A percentile compares a stretch with the other conserved stretches of the same genome.
Conservation (phyloP, 129 eudicot genomes). For the Artemisia argyi region DNA sequence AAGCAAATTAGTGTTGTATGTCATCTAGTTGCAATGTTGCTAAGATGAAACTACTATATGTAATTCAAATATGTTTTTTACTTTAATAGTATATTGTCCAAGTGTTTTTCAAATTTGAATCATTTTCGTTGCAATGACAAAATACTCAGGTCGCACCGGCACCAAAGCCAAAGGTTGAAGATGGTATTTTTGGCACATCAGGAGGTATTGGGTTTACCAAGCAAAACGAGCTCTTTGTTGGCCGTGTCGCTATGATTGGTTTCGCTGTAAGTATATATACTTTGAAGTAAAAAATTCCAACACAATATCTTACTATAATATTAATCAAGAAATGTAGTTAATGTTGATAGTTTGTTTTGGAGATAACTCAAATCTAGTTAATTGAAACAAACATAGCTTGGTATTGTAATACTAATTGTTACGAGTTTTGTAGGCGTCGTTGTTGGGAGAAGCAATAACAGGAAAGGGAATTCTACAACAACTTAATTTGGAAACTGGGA, state of each 20-base stretch:
- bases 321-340: no score
- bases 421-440: slow-evolving; percentile 71
- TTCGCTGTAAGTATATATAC: slow-evolving; percentile 67
- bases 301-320: no score
- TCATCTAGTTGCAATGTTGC: no score
- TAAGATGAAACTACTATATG: background rate
- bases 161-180: slow-evolving; percentile 49
- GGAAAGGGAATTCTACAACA: slow-evolving; percentile 90
- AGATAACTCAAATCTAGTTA: no score
- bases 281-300: no score
- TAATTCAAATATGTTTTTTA: background rate
- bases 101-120: background rate
- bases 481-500: slow-evolving; percentile 90
- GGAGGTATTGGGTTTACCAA: slow-evolving; percentile 98
- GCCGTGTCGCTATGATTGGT: slow-evolving; percentile 99
- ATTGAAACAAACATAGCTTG: background rate
- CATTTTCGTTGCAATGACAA: background rate
- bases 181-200: slow-evolving; percentile 95
- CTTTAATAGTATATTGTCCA: background rate
- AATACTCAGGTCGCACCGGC: slow-evolving; percentile 14
- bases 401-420: slow-evolving; percentile 1
- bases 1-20: no score
- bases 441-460: slow-evolving; percentile 90
- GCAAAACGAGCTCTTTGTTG: slow-evolving; percentile 97
- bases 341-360: no score